These are phyloP conservation scores for Lycium ferocissimum DNA, from an alignment of 257 asterid genomes.

Conservation along the genomic window DNA sequence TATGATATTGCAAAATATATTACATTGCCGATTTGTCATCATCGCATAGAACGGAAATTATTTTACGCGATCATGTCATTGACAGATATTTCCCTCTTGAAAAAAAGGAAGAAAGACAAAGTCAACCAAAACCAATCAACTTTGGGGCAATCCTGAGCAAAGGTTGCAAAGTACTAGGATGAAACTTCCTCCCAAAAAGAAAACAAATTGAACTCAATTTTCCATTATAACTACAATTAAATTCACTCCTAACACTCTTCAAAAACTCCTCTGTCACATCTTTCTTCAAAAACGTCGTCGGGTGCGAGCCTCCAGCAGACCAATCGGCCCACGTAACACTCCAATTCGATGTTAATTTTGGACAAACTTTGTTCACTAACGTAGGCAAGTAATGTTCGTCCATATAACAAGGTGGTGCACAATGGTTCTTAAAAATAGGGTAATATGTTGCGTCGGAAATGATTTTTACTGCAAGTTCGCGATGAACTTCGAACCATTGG, in stretches of 20 bases:
- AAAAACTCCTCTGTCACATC: constrained; percentile 56
- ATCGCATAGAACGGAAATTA: not conserved
- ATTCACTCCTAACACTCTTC: constrained; percentile 47
- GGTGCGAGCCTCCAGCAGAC: constrained; percentile 76
- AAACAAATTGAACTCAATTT: constrained; percentile 57
- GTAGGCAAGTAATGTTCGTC: constrained; percentile 90
- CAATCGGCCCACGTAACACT: constrained; percentile 82
- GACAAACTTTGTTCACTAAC: constrained; percentile 59
- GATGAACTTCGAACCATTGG: constrained; percentile 71
- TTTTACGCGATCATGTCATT: not conserved
- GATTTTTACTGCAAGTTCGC: constrained; percentile 58
- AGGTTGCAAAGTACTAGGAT: constrained; percentile 65
- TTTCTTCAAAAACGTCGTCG: constrained; percentile 44
- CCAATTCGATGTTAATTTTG: constrained; percentile 57
- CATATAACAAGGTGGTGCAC: constrained; percentile 87
- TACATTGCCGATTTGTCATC: not conserved
- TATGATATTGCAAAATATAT: not conserved
- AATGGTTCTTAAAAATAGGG: constrained; percentile 59
- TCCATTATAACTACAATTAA: constrained; percentile 63
- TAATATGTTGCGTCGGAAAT: constrained; percentile 59
- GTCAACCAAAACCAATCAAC: constrained; percentile 45
- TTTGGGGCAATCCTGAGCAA: constrained; percentile 63
- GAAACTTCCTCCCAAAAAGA: constrained; percentile 83
- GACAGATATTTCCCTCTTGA: not conserved
- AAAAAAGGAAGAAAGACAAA: no score